These are phyloP conservation scores for Cladobotryum protrusum DNA, from an alignment of 2,329 filamentous ascomycete species.

Conservation along the genomic window DNA sequence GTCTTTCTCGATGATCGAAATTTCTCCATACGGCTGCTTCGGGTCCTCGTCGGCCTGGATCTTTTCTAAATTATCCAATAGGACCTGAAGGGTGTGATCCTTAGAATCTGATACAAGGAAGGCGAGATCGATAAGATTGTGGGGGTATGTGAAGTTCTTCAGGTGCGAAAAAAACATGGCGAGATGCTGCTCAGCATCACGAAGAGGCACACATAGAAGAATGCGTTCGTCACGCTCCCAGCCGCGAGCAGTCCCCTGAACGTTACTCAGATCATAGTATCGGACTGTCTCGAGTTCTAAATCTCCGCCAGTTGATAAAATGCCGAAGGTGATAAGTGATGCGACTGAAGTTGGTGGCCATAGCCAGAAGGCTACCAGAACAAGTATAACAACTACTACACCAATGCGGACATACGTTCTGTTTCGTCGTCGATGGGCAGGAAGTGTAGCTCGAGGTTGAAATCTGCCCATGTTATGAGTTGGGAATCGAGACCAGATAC, in stretches of 20 bases:
- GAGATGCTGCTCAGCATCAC: slow-evolving; percentile 87
- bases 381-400: slow-evolving; percentile 49
- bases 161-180: slow-evolving; percentile 99
- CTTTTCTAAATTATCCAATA: slow-evolving; percentile 68
- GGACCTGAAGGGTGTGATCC: slow-evolving; percentile 73
- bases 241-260: slow-evolving; percentile 82
- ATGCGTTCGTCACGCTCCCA: slow-evolving; percentile 98
- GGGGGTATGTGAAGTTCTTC: slow-evolving; percentile 92
- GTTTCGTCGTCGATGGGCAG: slow-evolving; percentile 64
- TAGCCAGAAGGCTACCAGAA: slow-evolving; percentile 68
- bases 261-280: slow-evolving; percentile 91
- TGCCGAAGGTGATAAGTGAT: slow-evolving; percentile 61
- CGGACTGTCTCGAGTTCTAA: slow-evolving; percentile 88
- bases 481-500: slow-evolving; percentile 7
- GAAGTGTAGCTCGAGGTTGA: slow-evolving; percentile 71
- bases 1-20: slow-evolving; percentile 97
- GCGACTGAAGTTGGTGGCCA: slow-evolving; percentile 60
- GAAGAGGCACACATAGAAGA: slow-evolving; percentile 84
- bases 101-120: slow-evolving; percentile 98
- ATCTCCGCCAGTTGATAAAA: slow-evolving; percentile 60
- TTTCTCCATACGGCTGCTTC: slow-evolving; percentile 83
- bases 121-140: slow-evolving; percentile 91
- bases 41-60: slow-evolving; percentile 76
- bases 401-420: slow-evolving; percentile 65
- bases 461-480: slow-evolving; percentile 42